Evolutionary conservation across 768 basidiomycete genomes (phyloP).

Genomic region (Pleurotus djamor): DNA sequence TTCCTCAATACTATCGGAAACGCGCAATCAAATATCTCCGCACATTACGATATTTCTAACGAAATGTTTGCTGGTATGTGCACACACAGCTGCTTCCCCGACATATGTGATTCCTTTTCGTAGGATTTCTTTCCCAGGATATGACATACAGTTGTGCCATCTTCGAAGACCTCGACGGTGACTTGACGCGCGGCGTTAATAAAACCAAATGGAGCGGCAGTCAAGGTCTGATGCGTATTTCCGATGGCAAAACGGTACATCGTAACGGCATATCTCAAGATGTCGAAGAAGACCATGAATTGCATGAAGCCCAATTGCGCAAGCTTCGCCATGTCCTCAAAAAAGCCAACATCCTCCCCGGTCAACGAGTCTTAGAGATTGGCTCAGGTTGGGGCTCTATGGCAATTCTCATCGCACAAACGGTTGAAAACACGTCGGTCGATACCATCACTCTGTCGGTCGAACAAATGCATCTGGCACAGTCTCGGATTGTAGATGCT

Average conservation of each 20-base stretch:
- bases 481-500: slow-evolving; percentile 47
- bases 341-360: slow-evolving; percentile 59
- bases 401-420: slow-evolving; percentile 58
- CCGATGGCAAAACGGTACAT: slow-evolving; percentile 12
- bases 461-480: slow-evolving; percentile 60
- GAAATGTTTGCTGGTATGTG: slow-evolving; percentile 62
- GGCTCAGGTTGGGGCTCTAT: slow-evolving; percentile 82
- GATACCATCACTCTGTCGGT: slow-evolving; percentile 74
- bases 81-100: slow-evolving; percentile 7
- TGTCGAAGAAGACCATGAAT: slow-evolving; percentile 16
- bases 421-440: slow-evolving; percentile 52
- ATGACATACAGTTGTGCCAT: slow-evolving; percentile 82
- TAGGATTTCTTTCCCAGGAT: slow-evolving; percentile 60
- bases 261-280: background rate
- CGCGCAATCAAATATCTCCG: slow-evolving; percentile 65
- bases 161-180: slow-evolving; percentile 61
- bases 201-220: slow-evolving; percentile 33
- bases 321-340: slow-evolving; percentile 64
- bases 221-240: slow-evolving; percentile 27
- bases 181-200: slow-evolving; percentile 31
- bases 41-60: slow-evolving; percentile 81
- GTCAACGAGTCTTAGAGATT: slow-evolving; percentile 65
- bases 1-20: slow-evolving; percentile 68
- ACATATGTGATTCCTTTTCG: background rate
- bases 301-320: slow-evolving; percentile 53